These are phyloP conservation scores for Rhynchospora breviuscula DNA, from an alignment of 176 grass and related monocot species.

Conservation along the genomic window DNA sequence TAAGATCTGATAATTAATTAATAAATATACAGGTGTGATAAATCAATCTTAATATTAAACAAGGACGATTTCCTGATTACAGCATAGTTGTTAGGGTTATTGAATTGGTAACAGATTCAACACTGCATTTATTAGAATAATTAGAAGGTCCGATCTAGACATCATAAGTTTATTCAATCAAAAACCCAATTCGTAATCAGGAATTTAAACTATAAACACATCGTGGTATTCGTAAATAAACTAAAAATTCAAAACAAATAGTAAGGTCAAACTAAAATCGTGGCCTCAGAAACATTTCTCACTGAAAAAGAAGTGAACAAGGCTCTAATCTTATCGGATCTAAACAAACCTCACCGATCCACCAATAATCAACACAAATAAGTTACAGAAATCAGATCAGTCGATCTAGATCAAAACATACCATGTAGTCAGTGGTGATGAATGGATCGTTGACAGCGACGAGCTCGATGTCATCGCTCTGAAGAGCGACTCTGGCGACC, in stretches of 20 bases:
- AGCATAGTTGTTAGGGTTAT: too few relatives aligned
- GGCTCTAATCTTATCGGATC: conserved; percentile 14
- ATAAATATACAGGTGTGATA: not conserved
- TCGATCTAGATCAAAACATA: conserved; percentile 18
- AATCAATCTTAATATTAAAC: not conserved
- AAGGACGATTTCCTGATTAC: not conserved
- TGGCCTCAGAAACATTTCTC: not conserved
- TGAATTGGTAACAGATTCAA: not conserved
- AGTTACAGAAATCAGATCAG: not conserved
- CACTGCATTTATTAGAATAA: not conserved
- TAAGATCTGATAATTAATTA: not conserved
- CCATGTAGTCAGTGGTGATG: conserved; percentile 65
- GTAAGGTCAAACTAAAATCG: not conserved
- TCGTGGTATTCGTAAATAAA: not conserved
- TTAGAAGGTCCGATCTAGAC: not conserved
- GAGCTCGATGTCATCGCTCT: conserved; percentile 53
- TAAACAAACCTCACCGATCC: not conserved
- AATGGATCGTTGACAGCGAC: conserved; percentile 59
- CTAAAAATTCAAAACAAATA: not conserved
- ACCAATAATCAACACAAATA: not conserved
- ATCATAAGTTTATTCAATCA: not conserved
- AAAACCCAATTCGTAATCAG: not conserved
- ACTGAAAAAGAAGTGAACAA: not conserved
- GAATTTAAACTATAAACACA: not conserved
- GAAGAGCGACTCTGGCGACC: conserved; percentile 51